Evolutionary conservation across 331 rosid genomes (phyloP), one percentile per base, ranked within the genome.

Genomic region (Quercus phellos): DNA sequence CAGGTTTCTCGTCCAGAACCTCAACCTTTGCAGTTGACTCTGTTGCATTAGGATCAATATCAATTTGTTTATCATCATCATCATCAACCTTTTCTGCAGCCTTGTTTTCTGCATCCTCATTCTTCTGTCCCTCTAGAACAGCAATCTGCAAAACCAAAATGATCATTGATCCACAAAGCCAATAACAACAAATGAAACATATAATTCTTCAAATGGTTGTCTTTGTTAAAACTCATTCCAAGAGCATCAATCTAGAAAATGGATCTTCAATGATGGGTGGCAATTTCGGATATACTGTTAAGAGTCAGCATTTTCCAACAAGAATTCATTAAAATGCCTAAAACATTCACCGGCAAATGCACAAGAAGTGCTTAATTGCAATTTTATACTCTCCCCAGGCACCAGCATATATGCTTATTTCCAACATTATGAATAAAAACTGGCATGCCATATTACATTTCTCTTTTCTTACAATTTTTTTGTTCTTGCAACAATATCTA

Each of bases 81-180:
- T 46, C 92, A 35, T 89, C 93, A 72, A 81, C 86, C 75, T 90
- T 81, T 26, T 92, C 98, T 16, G 85, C 85, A 74, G 51, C 85
- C 80, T 90, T 91, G 46, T 82, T 82, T 56, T 89, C 92, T 5
- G 76, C 85, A 66, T 84, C 84, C 73, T 90, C 97, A 38, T 81
- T 88, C 74, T 68, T 88, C 77, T 92, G 96, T 83, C 91, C 99
- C 90, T 94, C 99, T 68, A 92, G 87, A 70, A 91, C 85, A 76
- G 99, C 97, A 87, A 94, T 86, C 99, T 94, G 78, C 83, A 66
- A 38, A 67, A 64, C 73, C 56, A 60, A 86, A 74, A 51, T 82
- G 77, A 89, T 63, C 72, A 46, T 21, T 11, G 34, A 75, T 73
- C 79, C 13, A 43, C 21, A 34, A 71, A 51, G 24, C 19, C 83